Evolutionary conservation across 805 yeast genomes (phyloP).

Genomic region (Pichia californica): DNA sequence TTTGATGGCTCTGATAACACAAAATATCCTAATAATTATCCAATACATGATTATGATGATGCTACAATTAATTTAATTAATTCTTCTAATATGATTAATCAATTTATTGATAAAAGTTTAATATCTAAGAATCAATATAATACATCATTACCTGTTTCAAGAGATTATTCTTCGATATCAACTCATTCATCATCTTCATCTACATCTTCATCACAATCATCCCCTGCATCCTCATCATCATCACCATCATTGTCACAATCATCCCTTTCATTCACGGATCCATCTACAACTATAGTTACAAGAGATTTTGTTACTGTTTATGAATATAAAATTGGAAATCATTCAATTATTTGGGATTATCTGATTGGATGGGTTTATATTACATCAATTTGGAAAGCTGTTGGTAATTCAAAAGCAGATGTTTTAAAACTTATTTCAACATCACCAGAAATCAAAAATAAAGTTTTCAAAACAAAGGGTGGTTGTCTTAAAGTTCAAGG

Average conservation of each 20-base stretch:
- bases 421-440: conserved; percentile 64
- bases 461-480: conserved; percentile 73
- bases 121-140: conserved; percentile 48
- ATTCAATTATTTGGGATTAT: conserved; percentile 83
- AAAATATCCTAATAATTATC: conserved; percentile 17
- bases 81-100: conserved; percentile 15
- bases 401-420: conserved; percentile 67
- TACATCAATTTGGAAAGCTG: conserved; percentile 82
- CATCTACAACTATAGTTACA: no score
- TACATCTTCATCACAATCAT: background rate
- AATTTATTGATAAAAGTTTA: conserved; percentile 16
- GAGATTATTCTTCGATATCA: no score
- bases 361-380: conserved; percentile 79
- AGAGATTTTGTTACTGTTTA: conserved; percentile 63
- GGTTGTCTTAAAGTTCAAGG: conserved; percentile 92
- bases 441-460: conserved; percentile 57
- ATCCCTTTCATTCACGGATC: no score
- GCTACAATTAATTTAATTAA: conserved; percentile 14
- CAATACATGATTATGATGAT: conserved; percentile 18
- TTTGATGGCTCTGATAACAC: background rate
- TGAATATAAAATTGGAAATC: conserved; percentile 62
- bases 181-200: no score
- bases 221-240: no score
- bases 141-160: conserved; percentile 55
- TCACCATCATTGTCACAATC: no score